Base-by-base conservation (phyloP, 768 basidiomycete species). In the Ramaria sp. region DNA sequence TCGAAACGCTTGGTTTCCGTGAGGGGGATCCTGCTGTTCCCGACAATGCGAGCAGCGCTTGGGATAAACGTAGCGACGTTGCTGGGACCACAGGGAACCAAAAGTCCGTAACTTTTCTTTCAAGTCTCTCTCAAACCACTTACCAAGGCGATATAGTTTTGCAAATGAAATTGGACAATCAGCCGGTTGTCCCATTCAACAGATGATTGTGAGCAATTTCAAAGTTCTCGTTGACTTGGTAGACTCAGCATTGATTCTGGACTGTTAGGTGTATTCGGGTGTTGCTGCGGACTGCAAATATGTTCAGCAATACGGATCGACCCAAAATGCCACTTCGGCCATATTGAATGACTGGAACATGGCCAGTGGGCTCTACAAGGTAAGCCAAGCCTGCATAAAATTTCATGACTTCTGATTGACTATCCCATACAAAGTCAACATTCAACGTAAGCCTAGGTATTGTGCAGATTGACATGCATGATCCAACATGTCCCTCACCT, bases 281-380 rank as follows among this genome's bases (percentile, higher is more conserved):
- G 86, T 91, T 55, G 91, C 91, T 0, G 85, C 90, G 5, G 91
- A 93, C 67, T 93, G 91, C 70, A 79, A 78, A 60, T 93, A 91
- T 65, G 81, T 83, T 11, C 62, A 70, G 31, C 75, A 75, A 59
- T 88, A 88, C 63, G 83, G 81, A 31, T 76, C 78, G 2, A 72
- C 78, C 61, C 72, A 78, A 34, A 83, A 82, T 58, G 88, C 91
- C 4, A 82, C 86, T 9, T 76, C 71, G 30, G 83, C 86, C 62
- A 89, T 92, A 56, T 66, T 94, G 56, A 89, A 73, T 50, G 78
- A 82, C 61, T 90, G 84, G 83, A 92, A 92, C 67, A 78, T 79
- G n/a, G 85, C 84, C 43, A 84, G 81, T 63, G 71, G 76, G 3
- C 69, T 85, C n/a, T 88, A 85, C 71, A 87, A 86, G 71, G 80